Evolutionary conservation across 768 basidiomycete genomes (phyloP).

Genomic region (Tubosaeta sp.): DNA sequence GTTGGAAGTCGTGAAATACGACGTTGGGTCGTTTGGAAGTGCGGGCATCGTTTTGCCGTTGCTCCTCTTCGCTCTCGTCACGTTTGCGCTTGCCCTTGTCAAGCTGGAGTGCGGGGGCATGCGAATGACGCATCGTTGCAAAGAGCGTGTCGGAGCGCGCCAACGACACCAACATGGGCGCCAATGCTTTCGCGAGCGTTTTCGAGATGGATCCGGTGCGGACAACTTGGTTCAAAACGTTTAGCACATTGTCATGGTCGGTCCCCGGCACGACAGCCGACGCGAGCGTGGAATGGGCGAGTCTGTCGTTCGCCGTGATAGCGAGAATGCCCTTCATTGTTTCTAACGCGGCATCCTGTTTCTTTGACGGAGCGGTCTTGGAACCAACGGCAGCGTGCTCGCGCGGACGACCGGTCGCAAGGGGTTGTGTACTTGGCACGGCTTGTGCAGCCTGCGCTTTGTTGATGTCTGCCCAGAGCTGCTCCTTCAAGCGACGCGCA

Average conservation of each 20-base stretch:
- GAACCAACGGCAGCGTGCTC: slow-evolving; percentile 10
- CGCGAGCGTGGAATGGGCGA: slow-evolving; percentile 52
- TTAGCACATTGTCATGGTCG: slow-evolving; percentile 45
- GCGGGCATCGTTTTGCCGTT: slow-evolving; percentile 24
- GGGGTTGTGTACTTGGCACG: slow-evolving; percentile 16
- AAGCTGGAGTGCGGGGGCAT: slow-evolving; percentile 56
- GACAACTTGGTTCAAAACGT: slow-evolving; percentile 49
- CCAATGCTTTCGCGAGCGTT: slow-evolving; percentile 51
- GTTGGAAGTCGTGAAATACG: slow-evolving; percentile 45
- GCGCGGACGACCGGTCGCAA: not conserved
- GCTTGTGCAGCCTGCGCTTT: slow-evolving; percentile 51
- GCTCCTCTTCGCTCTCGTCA: slow-evolving; percentile 41
- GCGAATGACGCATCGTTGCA: slow-evolving; percentile 58
- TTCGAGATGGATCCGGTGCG: slow-evolving; percentile 46
- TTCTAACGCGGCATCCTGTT: slow-evolving; percentile 54
- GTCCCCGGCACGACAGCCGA: slow-evolving; percentile 47
- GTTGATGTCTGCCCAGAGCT: slow-evolving; percentile 73
- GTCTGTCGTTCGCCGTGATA: slow-evolving; percentile 51
- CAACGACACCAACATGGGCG: slow-evolving; percentile 58
- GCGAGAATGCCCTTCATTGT: slow-evolving; percentile 64
- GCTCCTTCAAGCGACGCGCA: slow-evolving; percentile 67
- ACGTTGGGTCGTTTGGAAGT: slow-evolving; percentile 44
- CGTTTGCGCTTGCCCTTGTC: slow-evolving; percentile 77
- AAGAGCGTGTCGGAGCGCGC: slow-evolving; percentile 66
- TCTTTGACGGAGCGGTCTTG: slow-evolving; percentile 30